phyloP scores from a whole-genome alignment of 768 basidiomycete species.

The Lenzites betulinus region DNA sequence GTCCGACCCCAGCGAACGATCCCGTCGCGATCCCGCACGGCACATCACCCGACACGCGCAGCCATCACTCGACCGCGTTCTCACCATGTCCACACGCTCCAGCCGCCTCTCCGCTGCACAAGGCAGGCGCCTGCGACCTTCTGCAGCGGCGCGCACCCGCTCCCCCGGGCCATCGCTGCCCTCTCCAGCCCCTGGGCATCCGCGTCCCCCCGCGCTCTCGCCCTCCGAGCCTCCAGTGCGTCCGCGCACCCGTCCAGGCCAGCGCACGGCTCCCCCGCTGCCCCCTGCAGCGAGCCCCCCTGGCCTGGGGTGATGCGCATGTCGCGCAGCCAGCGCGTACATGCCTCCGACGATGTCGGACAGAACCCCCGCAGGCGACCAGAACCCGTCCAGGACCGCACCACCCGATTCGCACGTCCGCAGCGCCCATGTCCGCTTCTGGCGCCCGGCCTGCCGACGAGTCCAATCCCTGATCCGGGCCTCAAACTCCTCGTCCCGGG shows the following conservation, averaged over 20 bases:
- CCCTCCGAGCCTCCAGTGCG: neutral
- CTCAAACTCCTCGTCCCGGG: constrained; percentile 19
- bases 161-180: neutral
- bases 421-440: constrained; percentile 2
- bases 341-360: constrained; percentile 7
- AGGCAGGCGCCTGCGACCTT: neutral
- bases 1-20: neutral
- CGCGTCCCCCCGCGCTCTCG: too few species aligned
- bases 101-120: neutral
- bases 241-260: too few species aligned
- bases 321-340: neutral
- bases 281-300: too few species aligned
- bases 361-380: neutral
- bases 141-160: neutral
- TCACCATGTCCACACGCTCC: neutral
- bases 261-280: too few species aligned
- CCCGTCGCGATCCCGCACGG: neutral
- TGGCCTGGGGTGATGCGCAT: neutral
- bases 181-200: neutral
- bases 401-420: neutral
- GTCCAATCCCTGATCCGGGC: constrained; percentile 8
- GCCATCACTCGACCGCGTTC: constrained; percentile 9
- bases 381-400: neutral
- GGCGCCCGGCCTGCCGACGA: constrained; percentile 5
- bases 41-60: neutral